These are phyloP conservation scores for Blechomonas ayalai DNA, from an alignment of 208 protist species.

Conservation along the genomic window DNA sequence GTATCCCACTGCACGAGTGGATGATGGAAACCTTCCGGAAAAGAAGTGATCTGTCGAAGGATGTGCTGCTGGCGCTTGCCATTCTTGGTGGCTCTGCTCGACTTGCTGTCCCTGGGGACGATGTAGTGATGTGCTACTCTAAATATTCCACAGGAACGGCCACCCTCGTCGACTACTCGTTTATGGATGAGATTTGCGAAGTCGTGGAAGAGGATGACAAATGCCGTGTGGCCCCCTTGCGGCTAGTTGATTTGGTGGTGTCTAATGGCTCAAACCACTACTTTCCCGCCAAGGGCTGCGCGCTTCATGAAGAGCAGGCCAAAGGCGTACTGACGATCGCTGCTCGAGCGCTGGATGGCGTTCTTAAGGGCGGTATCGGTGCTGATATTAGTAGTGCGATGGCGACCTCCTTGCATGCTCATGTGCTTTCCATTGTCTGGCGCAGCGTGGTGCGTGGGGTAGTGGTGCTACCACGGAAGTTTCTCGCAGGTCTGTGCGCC, in stretches of 20 bases:
- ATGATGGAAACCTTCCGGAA: conserved; percentile 26
- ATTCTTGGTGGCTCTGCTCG: conserved; percentile 51
- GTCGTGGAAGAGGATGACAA: conserved; percentile 48
- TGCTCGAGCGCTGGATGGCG: conserved; percentile 1
- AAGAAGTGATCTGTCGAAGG: conserved; percentile 3
- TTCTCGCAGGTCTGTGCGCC: conserved; percentile 11
- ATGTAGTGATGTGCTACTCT: conserved; percentile 35
- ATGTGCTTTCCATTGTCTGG: conserved; percentile 45
- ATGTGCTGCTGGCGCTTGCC: conserved; percentile 53
- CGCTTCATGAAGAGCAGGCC: conserved; percentile 25
- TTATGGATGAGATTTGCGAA: conserved; percentile 60
- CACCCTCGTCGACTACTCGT: conserved; percentile 37
- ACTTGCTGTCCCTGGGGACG: conserved; percentile 65
- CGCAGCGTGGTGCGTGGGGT: conserved; percentile 27
- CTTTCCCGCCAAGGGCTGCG: conserved; percentile 26
- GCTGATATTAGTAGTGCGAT: conserved; percentile 4
- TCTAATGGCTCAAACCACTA: conserved; percentile 19
- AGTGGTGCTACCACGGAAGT: conserved; percentile 8
- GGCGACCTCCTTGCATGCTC: conserved; percentile 24
- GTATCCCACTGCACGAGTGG: conserved; percentile 44
- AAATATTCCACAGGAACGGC: conserved; percentile 25
- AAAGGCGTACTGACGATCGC: conserved; percentile 22
- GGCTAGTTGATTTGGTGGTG: conserved; percentile 39
- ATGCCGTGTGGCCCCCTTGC: conserved; percentile 46
- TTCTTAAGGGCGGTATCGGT: background rate